Conservation (phyloP, 371 early-diverging fungal species). For the Circinella minor region DNA sequence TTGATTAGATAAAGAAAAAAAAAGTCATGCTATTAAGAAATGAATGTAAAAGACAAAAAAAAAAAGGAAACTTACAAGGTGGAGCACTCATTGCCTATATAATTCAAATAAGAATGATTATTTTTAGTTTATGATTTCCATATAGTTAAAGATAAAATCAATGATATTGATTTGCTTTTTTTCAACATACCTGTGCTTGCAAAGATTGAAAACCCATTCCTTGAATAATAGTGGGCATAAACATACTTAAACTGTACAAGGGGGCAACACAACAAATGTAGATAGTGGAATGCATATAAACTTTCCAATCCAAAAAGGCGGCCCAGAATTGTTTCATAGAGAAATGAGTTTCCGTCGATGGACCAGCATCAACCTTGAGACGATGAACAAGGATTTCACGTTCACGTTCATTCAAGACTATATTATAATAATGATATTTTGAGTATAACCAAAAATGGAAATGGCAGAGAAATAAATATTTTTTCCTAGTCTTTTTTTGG, state of each 20-base stretch:
- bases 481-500: not conserved
- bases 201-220: slow-evolving; percentile 56
- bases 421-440: not conserved
- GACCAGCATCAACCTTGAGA: slow-evolving; percentile 65
- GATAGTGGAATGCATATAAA: slow-evolving; percentile 59
- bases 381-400: slow-evolving; percentile 62
- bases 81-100: slow-evolving; percentile 44
- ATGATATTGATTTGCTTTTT: slow-evolving; percentile 13
- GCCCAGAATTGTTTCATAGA: slow-evolving; percentile 60
- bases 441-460: not conserved
- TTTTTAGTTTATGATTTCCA: too few species aligned
- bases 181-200: too few species aligned
- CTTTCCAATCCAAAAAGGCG: slow-evolving; percentile 64
- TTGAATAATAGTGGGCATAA: slow-evolving; percentile 73
- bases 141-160: too few species aligned
- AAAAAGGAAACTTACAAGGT: not conserved
- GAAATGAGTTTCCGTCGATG: slow-evolving; percentile 60
- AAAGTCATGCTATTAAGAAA: not conserved
- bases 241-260: slow-evolving; percentile 66
- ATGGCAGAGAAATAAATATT: not conserved
- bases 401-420: slow-evolving; percentile 61
- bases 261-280: slow-evolving; percentile 61
- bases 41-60: too few species aligned
- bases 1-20: not conserved
- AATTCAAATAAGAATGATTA: too few species aligned